Evolutionary conservation across 1,284 basidiomycete genomes (phyloP), one percentile per base, ranked within the genome.

Genomic region (Ceratobasidium sp.): DNA sequence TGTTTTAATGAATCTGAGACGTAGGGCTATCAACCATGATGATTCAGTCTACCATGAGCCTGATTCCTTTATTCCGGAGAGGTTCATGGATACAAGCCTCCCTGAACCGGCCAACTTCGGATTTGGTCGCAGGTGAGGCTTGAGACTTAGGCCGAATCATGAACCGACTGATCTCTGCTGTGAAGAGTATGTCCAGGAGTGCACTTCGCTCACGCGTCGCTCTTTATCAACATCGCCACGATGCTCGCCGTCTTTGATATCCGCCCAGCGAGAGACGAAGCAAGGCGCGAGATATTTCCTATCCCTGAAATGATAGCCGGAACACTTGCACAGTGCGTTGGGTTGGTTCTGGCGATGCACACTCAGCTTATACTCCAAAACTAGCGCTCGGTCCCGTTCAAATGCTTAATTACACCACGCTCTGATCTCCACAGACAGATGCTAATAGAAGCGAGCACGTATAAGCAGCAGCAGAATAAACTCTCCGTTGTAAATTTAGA

Each of bases 221-320:
- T 78, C 11, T 78, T 66, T 25, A 70, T 76, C 17, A 76, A 40
- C 19, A 54, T 71, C 37, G 73, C 57, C 4, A 65, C 71, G 6
- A 11, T 78, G 34, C 32, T 78, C 0, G 82, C 81, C 80, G 78
- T 79, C 19, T 82, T 82, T 76, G 74, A 80, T 56, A 80, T 82
- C 43, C 17, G 22, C 7, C 71, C 78, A 25, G 61, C 76, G 11
- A 52, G 49, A 37, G 79, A 79, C 40, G 73, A 68, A 11, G 29
- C 77, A 15, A 80, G 81, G 0, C 71, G 74, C 8, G 73, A 80
- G 6, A 29, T 56, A 13, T 25, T 59, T 5, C 68, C 68, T 3
- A 32, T 22, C 4, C 17, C 49, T 7, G 46, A 52, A 32, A 51
- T 67, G 65, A 43, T 70, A 25, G 15, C 37, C 17, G 34, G 44